Conservation (phyloP, 148 eudicot species). For the Persicaria maculosa region DNA sequence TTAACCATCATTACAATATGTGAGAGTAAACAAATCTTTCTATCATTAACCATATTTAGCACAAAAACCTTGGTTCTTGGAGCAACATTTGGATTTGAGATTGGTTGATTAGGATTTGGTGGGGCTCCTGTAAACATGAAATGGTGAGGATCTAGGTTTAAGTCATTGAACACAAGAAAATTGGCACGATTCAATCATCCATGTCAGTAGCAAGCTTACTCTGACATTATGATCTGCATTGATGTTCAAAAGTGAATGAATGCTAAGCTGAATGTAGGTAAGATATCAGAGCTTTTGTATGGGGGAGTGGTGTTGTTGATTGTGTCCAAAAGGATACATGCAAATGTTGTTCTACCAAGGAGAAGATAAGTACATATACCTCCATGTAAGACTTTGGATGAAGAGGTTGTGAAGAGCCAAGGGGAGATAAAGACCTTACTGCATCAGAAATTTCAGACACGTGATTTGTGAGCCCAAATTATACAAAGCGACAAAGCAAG, state of each 20-base stretch:
- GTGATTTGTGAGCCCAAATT: background rate
- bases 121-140: conserved; percentile 28
- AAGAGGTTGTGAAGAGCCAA: conserved; percentile 57
- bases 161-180: background rate
- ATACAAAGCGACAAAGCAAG: too few species aligned
- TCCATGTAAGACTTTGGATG: conserved; percentile 73
- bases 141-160: too few species aligned
- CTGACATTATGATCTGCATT: conserved; percentile 66
- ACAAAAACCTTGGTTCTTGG: conserved; percentile 71
- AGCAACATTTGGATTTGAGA: conserved; percentile 58
- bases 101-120: conserved; percentile 83
- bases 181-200: background rate
- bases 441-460: conserved; percentile 20
- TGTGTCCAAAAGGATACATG: background rate
- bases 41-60: background rate
- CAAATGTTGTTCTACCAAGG: background rate
- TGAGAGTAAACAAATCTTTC: too few species aligned
- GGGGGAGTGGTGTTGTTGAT: too few species aligned
- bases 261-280: background rate
- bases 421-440: conserved; percentile 62
- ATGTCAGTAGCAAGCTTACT: conserved; percentile 27
- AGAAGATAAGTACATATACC: conserved; percentile 18
- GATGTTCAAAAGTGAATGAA: background rate
- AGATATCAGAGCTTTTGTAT: too few species aligned
- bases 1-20: too few species aligned